phyloP scores from a whole-genome alignment of 1,139 yeast genomes.

The Nakaseomyces nivariensis region DNA sequence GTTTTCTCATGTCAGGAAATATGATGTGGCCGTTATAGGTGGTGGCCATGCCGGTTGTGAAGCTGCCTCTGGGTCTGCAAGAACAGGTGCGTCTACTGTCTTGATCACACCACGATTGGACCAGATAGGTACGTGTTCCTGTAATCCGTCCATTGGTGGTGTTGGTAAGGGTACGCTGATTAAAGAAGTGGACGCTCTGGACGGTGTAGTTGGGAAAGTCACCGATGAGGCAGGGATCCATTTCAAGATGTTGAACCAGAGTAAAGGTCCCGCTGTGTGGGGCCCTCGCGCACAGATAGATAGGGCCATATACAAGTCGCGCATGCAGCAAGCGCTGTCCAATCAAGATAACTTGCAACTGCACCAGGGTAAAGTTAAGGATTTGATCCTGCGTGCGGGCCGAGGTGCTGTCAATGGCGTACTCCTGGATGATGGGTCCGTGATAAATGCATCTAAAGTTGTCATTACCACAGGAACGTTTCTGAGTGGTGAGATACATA shows the following conservation, averaged over 20 bases:
- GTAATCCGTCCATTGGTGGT: constrained; percentile 98
- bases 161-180: constrained; percentile 93
- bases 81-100: constrained; percentile 65
- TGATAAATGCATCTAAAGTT: constrained; percentile 53
- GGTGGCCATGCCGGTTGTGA: constrained; percentile 99
- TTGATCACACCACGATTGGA: constrained; percentile 65
- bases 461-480: constrained; percentile 96
- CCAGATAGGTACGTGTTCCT: constrained; percentile 88
- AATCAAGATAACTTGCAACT: constrained; percentile 41
- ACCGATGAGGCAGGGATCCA: constrained; percentile 93
- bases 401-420: constrained; percentile 45
- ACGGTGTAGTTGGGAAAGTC: constrained; percentile 76
- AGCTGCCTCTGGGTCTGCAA: constrained; percentile 89
- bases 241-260: constrained; percentile 74
- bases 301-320: constrained; percentile 61
- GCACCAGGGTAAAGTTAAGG: constrained; percentile 71
- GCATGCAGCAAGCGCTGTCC: constrained; percentile 65
- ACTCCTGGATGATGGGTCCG: constrained; percentile 43
- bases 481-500: constrained; percentile 86
- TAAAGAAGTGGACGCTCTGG: constrained; percentile 91
- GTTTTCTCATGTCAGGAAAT: no score
- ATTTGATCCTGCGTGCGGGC: constrained; percentile 37
- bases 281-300: constrained; percentile 98
- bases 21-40: constrained; percentile 75
- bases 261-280: constrained; percentile 97